Base-by-base conservation (phyloP, 108 stramenopile species). In the Nitzschia sp. region DNA sequence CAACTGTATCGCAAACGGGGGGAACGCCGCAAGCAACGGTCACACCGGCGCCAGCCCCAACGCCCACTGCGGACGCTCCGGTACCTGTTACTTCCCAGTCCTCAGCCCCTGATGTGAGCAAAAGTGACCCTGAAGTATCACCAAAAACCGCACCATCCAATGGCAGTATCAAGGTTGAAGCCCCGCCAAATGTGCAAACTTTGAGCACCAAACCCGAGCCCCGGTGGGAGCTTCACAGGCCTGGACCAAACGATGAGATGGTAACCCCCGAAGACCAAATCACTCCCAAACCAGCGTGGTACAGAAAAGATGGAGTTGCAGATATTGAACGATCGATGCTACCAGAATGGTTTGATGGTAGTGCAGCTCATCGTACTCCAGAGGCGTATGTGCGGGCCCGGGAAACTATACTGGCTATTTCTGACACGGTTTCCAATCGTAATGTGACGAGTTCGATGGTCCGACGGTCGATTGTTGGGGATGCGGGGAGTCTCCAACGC, bases 311-410 rank as follows among this genome's bases (percentile, higher is more conserved):
- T 6, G 48, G 64, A 48, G 71, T 84, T 29, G 85, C 88, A 13
- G 80, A 88, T 34, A 64, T 89, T n/a, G 94, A 95, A 72, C 76
- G 77, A 32, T 67, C 78, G 15, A 69, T 85, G 63, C 70, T 95
- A 28, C 88, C 88, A 0, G 94, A 95, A 76, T 95, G 94, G 94
- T 95, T 95, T 72, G 81, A 95, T 62, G 53, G 35, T 24, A 88
- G 84, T 56, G 85, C 94, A 48, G 64, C 79, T 13, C 94, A 95
- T 70, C 80, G 94, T 9, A 91, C 87, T 18, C 70, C 72, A 19
- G 53, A 84, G 42, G 60, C 84, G 0, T 92, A 91, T 70, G 35
- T 90, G 11, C n/a, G 73, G 17, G 72, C 87, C 1, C 68, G 94
- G 18, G 85, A 87, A 57, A 73, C 68, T 46, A 81, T 92, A 21